Evolutionary conservation across 2,329 filamentous ascomycete species (phyloP), one percentile per base, ranked within the genome.

Genomic region (Clonostachys chloroleuca): DNA sequence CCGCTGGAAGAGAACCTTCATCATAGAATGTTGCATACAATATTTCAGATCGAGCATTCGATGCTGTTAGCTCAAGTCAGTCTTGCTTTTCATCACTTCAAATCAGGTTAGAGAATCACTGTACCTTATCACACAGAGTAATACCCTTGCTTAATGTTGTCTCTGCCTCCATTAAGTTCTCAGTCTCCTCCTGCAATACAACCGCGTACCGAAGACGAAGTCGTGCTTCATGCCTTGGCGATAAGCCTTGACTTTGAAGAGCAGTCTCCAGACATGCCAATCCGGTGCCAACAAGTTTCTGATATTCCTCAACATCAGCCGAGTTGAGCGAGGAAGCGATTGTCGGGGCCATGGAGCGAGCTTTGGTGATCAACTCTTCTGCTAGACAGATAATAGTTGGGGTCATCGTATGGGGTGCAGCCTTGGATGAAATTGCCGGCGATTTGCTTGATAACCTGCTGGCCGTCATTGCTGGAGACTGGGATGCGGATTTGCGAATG

Each of bases 91-190:
- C 24, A 30, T 10, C 24, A 2, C 24, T 30, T 30, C 14, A 44
- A 47, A 34, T 10, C 34, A 49, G 59, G 24, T 30, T 30, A 9
- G 9, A 30, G 24, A 9, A 30, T 30, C 24, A 30, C 24, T 30
- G 52, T 64, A 82, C 80, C 66, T 84, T 81, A 50, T 86, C 83
- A 55, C 84, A 88, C 3, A 87, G 69, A 3, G 80, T 77, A 47
- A 88, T 83, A 7, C 86, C 86, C 63, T 88, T 89, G 39, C 79
- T 84, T 48, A 92, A 64, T 5, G 83, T 74, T 12, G 83, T 86
- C 63, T 92, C 87, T 2, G 86, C 84, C 55, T 89, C 83, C 68
- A 82, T 83, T 12, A 83, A 69, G 52, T 91, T 91, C 34, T 88
- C 84, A 3, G 87, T 92, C 66, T 92, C 88, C 52, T 89, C 83